A percentile compares a stretch with the other conserved stretches of the same genome.
These are phyloP conservation scores for Xenosphaeropsis pyriputrescens DNA, from an alignment of 2,329 filamentous ascomycete species.

Conservation along the genomic window DNA sequence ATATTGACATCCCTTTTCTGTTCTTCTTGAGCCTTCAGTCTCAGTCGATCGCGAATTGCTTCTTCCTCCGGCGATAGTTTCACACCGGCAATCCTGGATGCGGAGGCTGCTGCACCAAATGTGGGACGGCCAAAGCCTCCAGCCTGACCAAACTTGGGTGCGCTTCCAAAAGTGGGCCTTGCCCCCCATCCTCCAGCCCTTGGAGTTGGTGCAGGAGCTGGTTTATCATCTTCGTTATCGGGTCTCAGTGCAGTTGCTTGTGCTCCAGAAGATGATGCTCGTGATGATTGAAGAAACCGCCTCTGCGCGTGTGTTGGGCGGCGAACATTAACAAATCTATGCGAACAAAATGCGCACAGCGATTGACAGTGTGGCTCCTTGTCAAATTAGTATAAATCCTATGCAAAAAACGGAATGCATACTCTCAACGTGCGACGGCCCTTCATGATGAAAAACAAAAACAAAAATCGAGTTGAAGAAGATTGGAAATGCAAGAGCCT, in stretches of 20 bases:
- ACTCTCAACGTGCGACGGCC: constrained; percentile 15
- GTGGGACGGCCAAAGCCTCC: constrained; percentile 6
- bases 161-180: background rate
- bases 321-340: constrained; percentile 14
- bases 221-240: constrained; percentile 3
- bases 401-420: background rate
- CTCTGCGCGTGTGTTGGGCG: constrained; percentile 15
- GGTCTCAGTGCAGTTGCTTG: constrained; percentile 7
- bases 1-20: constrained; percentile 6
- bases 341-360: constrained; percentile 18
- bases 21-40: constrained; percentile 3
- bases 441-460: background rate
- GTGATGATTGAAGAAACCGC: constrained; percentile 17
- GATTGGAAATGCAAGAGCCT: too few species aligned
- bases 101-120: constrained; percentile 2
- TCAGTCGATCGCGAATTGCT: constrained; percentile 10
- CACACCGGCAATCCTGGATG: constrained; percentile 1
- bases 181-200: background rate
- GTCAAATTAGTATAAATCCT: background rate
- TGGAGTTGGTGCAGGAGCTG: background rate
- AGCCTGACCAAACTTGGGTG: constrained; percentile 1
- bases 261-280: constrained; percentile 9
- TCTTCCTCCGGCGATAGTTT: constrained; percentile 13
- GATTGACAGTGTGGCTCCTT: constrained; percentile 12
- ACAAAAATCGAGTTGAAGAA: too few species aligned